These are phyloP conservation scores for Allium cepa DNA, from an alignment of 106 monocot genomes.

Conservation along the genomic window DNA sequence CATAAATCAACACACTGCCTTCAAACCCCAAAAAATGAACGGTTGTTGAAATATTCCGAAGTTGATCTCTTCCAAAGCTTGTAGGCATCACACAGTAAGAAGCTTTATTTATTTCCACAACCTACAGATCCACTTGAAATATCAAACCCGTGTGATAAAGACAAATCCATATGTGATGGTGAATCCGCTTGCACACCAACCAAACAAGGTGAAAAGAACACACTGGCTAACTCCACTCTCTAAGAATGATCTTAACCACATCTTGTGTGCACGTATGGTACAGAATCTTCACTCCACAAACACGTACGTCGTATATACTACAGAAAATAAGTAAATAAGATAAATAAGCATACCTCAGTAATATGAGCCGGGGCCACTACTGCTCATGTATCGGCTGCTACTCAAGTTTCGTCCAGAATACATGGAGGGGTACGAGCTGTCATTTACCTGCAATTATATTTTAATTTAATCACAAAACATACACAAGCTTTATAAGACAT, in stretches of 20 bases:
- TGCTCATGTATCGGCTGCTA: slow-evolving; percentile 47
- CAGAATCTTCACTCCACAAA: neutral
- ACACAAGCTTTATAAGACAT: no score
- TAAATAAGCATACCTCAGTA: slow-evolving; percentile 59
- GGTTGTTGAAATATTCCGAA: neutral
- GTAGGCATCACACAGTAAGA: slow-evolving; percentile 34
- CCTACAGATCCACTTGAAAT: slow-evolving; percentile 49
- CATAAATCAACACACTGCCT: neutral
- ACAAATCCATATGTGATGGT: slow-evolving; percentile 51
- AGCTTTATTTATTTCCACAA: slow-evolving; percentile 37
- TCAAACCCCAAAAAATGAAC: slow-evolving; percentile 6
- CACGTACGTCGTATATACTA: neutral
- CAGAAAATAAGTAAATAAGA: neutral
- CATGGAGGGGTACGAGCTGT: slow-evolving; percentile 65
- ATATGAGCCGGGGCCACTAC: slow-evolving; percentile 70
- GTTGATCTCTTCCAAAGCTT: slow-evolving; percentile 19
- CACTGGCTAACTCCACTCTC: neutral
- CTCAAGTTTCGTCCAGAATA: slow-evolving; percentile 65
- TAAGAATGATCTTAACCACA: neutral
- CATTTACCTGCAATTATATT: slow-evolving; percentile 35
- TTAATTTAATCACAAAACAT: no score
- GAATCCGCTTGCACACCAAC: slow-evolving; percentile 12
- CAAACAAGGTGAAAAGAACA: neutral
- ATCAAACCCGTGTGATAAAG: slow-evolving; percentile 55
- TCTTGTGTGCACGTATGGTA: no score